Evolutionary conservation across 2,329 filamentous ascomycete species (phyloP), one percentile per base, ranked within the genome.

Genomic region (Neopestalotiopsis sp.): DNA sequence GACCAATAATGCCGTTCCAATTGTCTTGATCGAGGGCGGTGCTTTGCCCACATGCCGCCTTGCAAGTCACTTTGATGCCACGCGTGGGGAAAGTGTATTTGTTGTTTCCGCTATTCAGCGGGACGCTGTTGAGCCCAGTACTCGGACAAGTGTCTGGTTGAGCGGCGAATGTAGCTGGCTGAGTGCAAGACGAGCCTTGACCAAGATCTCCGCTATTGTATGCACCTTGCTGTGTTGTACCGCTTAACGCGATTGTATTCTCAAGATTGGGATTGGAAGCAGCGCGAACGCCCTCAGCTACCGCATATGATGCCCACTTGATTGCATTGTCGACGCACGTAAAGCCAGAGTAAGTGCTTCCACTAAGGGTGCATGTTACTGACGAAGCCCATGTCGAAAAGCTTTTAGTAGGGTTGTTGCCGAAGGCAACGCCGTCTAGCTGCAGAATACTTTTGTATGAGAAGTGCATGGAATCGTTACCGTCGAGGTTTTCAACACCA

Each of bases 1-100:
- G 20, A 30, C 56, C 20, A 58, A 58, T 58, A 4, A 58, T 58
- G 4, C 20, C 20, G 30, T 58, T 58, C 56, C 56, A 58, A 4
- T 58, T 58, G 3, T 17, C 56, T 58, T 30, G 20, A 58, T 30
- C 56, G 20, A 58, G 20, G 56, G 56, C 0, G 20, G 2, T 30
- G 56, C 56, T 58, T 30, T 58, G 56, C 9, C 56, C 56, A 9
- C 56, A 58, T 58, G 56, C 56, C 56, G 56, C 56, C 56, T 58
- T 58, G 20, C 56, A 58, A 9, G 56, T 58, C 4, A 58, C 56
- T 58, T 58, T 58, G 56, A 58, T 58, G 56, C 56, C 56, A 58
- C 56, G 56, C 56, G 56, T 58, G 56, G 56, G 56, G 56, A 58
- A 58, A 30, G 56, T 20, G 4, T 58, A 58, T 28, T 24, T 24